These are phyloP conservation scores for Tylopilus sp. DNA, from an alignment of 768 basidiomycete species.

Conservation along the genomic window DNA sequence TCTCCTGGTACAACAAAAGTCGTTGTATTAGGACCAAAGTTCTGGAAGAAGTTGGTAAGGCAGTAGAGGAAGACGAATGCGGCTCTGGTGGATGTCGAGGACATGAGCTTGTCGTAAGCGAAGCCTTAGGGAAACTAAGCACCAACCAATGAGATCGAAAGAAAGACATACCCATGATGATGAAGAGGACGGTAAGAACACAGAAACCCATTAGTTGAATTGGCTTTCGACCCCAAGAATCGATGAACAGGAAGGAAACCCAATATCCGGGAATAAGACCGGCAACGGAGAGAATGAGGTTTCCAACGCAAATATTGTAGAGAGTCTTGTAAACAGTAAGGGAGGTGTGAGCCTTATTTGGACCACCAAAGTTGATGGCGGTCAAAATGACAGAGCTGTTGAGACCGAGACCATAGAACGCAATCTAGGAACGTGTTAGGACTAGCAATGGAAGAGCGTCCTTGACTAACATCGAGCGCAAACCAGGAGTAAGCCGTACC, in stretches of 20 bases:
- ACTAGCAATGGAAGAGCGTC: background rate
- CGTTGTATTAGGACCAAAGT: conserved; percentile 80
- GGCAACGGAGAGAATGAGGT: conserved; percentile 70
- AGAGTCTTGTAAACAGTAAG: conserved; percentile 54
- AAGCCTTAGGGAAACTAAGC: conserved; percentile 46
- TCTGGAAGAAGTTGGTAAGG: conserved; percentile 87
- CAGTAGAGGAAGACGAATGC: conserved; percentile 84
- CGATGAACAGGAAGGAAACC: conserved; percentile 58
- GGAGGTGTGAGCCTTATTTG: conserved; percentile 26
- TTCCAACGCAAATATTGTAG: conserved; percentile 66
- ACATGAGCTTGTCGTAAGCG: conserved; percentile 55
- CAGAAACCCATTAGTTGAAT: conserved; percentile 79
- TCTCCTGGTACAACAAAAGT: conserved; percentile 84
- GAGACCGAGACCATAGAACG: conserved; percentile 86
- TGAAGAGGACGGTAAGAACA: conserved; percentile 61
- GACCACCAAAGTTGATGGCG: conserved; percentile 62
- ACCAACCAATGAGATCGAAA: background rate
- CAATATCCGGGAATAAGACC: conserved; percentile 81
- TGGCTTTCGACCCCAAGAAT: conserved; percentile 77
- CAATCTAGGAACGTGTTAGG: conserved; percentile 47
- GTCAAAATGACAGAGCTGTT: conserved; percentile 75
- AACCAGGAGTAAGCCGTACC: conserved; percentile 87
- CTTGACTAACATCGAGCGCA: conserved; percentile 64
- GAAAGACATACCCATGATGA: conserved; percentile 57
- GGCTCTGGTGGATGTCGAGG: conserved; percentile 38